Base-by-base conservation (phyloP, 1,284 basidiomycete species). In the Athelia sp. region DNA sequence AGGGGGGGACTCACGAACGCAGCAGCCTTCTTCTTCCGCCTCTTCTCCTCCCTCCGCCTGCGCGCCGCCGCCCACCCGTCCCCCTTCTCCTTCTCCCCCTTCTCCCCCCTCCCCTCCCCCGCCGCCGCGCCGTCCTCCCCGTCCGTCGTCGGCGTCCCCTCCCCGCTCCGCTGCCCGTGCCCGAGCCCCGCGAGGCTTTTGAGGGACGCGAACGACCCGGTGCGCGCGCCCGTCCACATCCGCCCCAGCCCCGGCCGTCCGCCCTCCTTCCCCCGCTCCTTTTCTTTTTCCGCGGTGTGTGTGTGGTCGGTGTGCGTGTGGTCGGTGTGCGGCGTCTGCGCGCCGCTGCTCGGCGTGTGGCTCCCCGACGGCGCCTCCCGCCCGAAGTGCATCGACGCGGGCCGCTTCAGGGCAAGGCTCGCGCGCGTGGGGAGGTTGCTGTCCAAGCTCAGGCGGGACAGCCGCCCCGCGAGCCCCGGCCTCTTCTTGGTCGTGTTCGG, bases 1-100 rank as follows among this genome's bases (percentile, higher is more conserved):
- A 31, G 44, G 48, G 47, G 45, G 23, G 50, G 9, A 74, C 84
- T 55, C 60, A 88, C 87, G 63, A 80, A 92, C 50, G 90, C 78
- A 65, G 90, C 84, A 11, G 87, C 83, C 66, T 85, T 85, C 69
- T 81, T 87, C 59, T 87, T 73, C 66, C 84, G 87, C 57, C 74
- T 73, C 53, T 74, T 76, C 56, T 77, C 76, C 63, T 78, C 73
- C 55, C 74, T 75, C 48, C 70, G 69, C 52, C 54, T 42, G 31
- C 59, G 57, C 42, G 51, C 58, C 29, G n/a, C n/a, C n/a, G n/a
- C n/a, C n/a, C n/a, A n/a, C n/a, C n/a, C n/a, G n/a, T 77, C 76
- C 63, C 78, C 73, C 55, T 75, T 75, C 49, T 71, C 69, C 51
- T n/a, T 6, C 36, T 40, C 36, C 8, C 19, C 6, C 19, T 8